Percentiles rank a stretch among this genome's conserved stretches.
phyloP scores from a whole-genome alignment of 2,329 filamentous ascomycete genomes.

The Cercospora zeae-maydis region DNA sequence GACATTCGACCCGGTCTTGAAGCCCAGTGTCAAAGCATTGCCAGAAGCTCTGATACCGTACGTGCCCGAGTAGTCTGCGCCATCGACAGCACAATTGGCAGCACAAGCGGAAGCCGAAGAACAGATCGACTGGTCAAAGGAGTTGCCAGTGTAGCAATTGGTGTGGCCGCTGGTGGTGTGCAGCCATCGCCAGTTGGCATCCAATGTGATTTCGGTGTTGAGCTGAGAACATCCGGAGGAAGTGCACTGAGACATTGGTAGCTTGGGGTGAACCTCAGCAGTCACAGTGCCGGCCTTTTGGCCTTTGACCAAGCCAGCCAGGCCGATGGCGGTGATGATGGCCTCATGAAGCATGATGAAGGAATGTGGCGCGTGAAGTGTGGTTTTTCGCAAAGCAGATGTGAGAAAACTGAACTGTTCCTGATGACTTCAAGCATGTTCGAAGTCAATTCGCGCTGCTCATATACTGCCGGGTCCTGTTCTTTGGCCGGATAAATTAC shows the following conservation, averaged over 20 bases:
- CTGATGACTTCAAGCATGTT: not conserved
- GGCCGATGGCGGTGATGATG: not conserved
- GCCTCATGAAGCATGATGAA: conserved; percentile 1
- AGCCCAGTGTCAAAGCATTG: conserved; percentile 47
- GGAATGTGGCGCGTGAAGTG: not conserved
- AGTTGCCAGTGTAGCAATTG: conserved; percentile 50
- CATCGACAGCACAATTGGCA: conserved; percentile 55
- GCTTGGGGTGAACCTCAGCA: conserved; percentile 42
- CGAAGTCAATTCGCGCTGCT: not conserved
- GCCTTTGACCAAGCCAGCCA: conserved; percentile 7
- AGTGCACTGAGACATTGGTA: conserved; percentile 38
- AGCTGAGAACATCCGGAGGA: conserved; percentile 41
- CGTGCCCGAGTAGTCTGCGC: conserved; percentile 54
- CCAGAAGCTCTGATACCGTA: conserved; percentile 53
- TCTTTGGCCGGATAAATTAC: not conserved
- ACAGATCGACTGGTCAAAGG: conserved; percentile 43
- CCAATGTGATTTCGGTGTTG: conserved; percentile 39
- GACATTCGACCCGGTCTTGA: conserved; percentile 39
- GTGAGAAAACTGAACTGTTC: not conserved
- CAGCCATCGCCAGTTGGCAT: conserved; percentile 52
- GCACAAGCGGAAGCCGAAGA: conserved; percentile 47
- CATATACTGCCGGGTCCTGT: not conserved
- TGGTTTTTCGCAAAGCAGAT: not conserved
- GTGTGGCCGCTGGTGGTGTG: conserved; percentile 45
- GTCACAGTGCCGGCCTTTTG: conserved; percentile 43